A percentile compares a stretch with the other conserved stretches of the same genome.
Conservation (phyloP, 108 stramenopile species). For the Asterionellopsis glacialis region DNA sequence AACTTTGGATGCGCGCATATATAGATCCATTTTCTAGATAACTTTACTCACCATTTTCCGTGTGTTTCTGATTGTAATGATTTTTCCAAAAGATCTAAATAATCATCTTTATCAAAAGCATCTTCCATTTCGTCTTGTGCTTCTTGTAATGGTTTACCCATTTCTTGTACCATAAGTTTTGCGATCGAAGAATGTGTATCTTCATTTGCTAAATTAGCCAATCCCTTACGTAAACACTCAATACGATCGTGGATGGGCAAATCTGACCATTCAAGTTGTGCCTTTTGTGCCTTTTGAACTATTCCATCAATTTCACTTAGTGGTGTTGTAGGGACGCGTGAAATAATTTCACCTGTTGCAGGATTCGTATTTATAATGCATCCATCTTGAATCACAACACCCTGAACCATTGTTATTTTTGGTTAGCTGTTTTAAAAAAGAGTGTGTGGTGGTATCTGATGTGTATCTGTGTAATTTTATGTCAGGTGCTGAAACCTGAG, state of each 20-base stretch:
- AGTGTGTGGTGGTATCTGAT: no score
- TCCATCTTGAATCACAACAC: slow-evolving; percentile 54
- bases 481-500: no score
- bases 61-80: slow-evolving; percentile 40
- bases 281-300: slow-evolving; percentile 32
- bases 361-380: slow-evolving; percentile 70
- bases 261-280: slow-evolving; percentile 40
- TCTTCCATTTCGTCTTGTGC: slow-evolving; percentile 64
- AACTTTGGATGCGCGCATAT: no score
- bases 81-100: slow-evolving; percentile 51
- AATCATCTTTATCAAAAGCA: slow-evolving; percentile 51
- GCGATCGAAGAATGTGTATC: background rate
- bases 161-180: slow-evolving; percentile 50
- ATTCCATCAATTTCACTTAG: slow-evolving; percentile 41
- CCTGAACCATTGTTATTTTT: slow-evolving; percentile 83
- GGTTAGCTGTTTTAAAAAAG: no score
- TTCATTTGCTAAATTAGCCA: slow-evolving; percentile 23
- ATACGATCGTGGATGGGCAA: slow-evolving; percentile 50
- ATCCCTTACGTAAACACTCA: slow-evolving; percentile 36
- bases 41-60: slow-evolving; percentile 2
- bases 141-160: slow-evolving; percentile 76
- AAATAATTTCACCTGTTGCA: slow-evolving; percentile 64
- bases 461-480: no score
- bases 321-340: slow-evolving; percentile 47
- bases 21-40: no score